Conservation (phyloP, 768 basidiomycete species). For the Ramaria rubella region DNA sequence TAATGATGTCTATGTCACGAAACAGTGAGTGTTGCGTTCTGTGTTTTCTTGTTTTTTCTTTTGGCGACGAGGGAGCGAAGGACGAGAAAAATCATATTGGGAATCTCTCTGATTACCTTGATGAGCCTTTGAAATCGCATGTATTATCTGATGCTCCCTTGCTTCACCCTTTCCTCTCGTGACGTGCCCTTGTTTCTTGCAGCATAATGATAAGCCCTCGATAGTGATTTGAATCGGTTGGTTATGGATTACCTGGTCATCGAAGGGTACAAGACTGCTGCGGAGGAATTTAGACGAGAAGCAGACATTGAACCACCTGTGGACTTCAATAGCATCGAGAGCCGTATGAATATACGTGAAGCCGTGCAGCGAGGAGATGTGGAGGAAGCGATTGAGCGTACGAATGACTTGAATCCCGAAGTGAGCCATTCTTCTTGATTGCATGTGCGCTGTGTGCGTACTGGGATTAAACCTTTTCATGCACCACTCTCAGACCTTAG, state of each 20-base stretch:
- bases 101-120: slow-evolving; percentile 97
- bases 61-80: slow-evolving; percentile 16
- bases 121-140: slow-evolving; percentile 71
- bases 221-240: slow-evolving; percentile 91
- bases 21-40: slow-evolving; percentile 67
- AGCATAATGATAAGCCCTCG: no score
- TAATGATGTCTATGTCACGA: slow-evolving; percentile 75
- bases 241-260: slow-evolving; percentile 98
- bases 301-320: slow-evolving; percentile 69
- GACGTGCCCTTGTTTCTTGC: slow-evolving; percentile 18
- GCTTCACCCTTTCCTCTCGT: slow-evolving; percentile 20
- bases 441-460: slow-evolving; percentile 19
- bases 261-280: slow-evolving; percentile 94
- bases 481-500: slow-evolving; percentile 92
- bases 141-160: slow-evolving; percentile 70
- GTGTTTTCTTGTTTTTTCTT: no score
- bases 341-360: slow-evolving; percentile 89
- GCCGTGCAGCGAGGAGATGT: slow-evolving; percentile 92
- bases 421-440: slow-evolving; percentile 46
- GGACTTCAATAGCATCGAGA: slow-evolving; percentile 89
- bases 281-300: slow-evolving; percentile 90
- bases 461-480: slow-evolving; percentile 90
- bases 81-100: slow-evolving; percentile 78
- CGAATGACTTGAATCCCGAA: slow-evolving; percentile 96
- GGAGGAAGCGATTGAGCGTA: slow-evolving; percentile 89